Conservation (phyloP, 495 filamentous ascomycete species). For the Gamarada debralockiae region DNA sequence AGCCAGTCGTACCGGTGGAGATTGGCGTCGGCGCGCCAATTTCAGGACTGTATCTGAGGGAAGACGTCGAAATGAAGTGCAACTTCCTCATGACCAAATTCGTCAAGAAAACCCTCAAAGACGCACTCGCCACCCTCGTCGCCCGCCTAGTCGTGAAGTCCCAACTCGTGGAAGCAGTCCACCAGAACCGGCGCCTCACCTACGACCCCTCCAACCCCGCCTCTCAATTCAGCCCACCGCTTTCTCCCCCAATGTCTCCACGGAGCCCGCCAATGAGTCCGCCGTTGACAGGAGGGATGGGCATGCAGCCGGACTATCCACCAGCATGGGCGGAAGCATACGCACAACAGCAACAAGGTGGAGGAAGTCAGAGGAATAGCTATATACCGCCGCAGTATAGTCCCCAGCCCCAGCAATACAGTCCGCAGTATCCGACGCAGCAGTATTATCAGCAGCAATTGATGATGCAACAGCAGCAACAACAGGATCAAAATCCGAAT, state of each 20-base stretch:
- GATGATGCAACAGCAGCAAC: too few relatives aligned
- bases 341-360: too few relatives aligned
- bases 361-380: too few relatives aligned
- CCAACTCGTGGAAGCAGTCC: slow-evolving; percentile 24
- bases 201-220: neutral
- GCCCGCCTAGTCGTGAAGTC: slow-evolving; percentile 63
- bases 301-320: neutral
- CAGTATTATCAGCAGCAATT: too few relatives aligned
- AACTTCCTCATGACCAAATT: slow-evolving; percentile 68
- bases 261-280: slow-evolving; percentile 8
- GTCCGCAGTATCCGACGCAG: too few relatives aligned
- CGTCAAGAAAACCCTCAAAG: slow-evolving; percentile 71
- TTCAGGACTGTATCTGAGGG: slow-evolving; percentile 67
- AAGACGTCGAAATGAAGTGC: slow-evolving; percentile 74
- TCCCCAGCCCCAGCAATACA: neutral
- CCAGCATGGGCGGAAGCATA: neutral
- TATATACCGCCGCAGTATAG: neutral
- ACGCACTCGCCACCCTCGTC: slow-evolving; percentile 61
- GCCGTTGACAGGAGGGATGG: slow-evolving; percentile 1
- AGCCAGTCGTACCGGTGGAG: slow-evolving; percentile 53
- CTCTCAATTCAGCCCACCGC: neutral
- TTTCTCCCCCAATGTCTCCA: neutral
- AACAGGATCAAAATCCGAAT: too few relatives aligned
- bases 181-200: slow-evolving; percentile 14
- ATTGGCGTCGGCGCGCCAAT: slow-evolving; percentile 56